Percentiles rank a stretch among this genome's conserved stretches.
Conservation (phyloP, 129 eudicot genomes). For the Calendula officinalis region DNA sequence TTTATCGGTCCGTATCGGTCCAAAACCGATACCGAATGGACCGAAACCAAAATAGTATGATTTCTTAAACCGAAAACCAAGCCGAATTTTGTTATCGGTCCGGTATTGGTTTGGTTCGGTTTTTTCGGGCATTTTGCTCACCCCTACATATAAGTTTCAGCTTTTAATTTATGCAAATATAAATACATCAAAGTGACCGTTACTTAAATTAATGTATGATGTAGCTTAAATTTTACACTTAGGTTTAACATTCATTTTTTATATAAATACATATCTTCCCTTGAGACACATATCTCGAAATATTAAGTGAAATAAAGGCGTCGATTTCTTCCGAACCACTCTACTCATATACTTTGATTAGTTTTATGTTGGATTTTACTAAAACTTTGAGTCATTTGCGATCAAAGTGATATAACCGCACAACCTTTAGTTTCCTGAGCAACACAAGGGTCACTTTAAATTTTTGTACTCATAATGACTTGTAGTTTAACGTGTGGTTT, state of each 20-base stretch:
- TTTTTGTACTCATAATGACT: not conserved
- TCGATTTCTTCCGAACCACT: conserved; percentile 23
- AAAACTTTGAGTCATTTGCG: conserved; percentile 1
- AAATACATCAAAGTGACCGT: too few species aligned
- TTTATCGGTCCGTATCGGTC: too few species aligned
- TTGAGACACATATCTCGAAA: conserved; percentile 29
- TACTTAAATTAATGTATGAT: too few species aligned
- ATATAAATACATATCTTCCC: too few species aligned
- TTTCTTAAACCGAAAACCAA: too few species aligned
- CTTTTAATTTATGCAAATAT: too few species aligned
- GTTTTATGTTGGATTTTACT: not conserved
- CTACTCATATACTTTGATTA: not conserved
- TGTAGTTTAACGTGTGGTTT: not conserved
- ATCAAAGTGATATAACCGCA: conserved; percentile 26
- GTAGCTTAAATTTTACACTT: conserved; percentile 21
- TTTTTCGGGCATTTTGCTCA: too few species aligned
- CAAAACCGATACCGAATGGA: too few species aligned
- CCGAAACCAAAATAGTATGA: too few species aligned
- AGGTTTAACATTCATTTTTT: conserved; percentile 33
- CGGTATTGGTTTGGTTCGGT: too few species aligned
- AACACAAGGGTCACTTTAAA: conserved; percentile 6
- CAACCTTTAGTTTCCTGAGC: conserved; percentile 23
- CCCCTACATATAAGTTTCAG: too few species aligned
- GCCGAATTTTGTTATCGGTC: too few species aligned
- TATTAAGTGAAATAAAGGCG: conserved; percentile 25